Base-by-base conservation (phyloP, 768 basidiomycete species). In the Pleurotus giganteus region DNA sequence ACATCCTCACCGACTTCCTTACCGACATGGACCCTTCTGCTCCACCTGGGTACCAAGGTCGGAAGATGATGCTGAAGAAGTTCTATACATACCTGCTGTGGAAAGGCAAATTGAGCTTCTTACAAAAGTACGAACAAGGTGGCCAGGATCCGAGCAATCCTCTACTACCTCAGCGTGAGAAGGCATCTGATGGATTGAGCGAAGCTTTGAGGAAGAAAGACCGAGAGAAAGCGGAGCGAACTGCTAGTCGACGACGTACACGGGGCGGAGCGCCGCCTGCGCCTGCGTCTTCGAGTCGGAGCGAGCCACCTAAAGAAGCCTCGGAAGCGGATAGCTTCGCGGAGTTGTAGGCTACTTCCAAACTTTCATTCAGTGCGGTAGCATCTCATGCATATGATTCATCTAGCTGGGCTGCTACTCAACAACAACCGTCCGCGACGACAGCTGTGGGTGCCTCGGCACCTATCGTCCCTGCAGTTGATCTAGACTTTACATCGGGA, bases 201-300 rank as follows among this genome's bases (percentile, higher is more conserved):
- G 90, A 86, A 57, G 92, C 89, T 2, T 62, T 94, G 68, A 84
- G 78, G 74, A 85, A 80, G 69, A 94, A 94, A 66, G 89, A 91
- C 57, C 75, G 75, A 26, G 83, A 86, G 28, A 78, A 74, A 56
- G 79, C 80, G 8, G 81, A 85, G 28, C 75, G 82, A 47, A 70
- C 70, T 26, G 83, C 79, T 28, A 90, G 79, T 65, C 73, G 94
- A 55, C 74, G 94, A 55, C 74, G 94, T 36, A 71, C 91, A 0
- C 77, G 94, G 31, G 94, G 93, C 11, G 92, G 91, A 12, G 88
- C 80, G 7, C 74, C 79, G 29, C 46, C 65, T 17, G 58, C 67
- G 26, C 63, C 65, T 39, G 45, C 59, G 15, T 53, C 56, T 41
- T 57, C 46, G 19, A 63, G 58, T 49, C 54, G 47, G 32, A 49